These are phyloP conservation scores for Plasmodium sp. DNA, from an alignment of 169 alveolate genomes.

Conservation along the genomic window DNA sequence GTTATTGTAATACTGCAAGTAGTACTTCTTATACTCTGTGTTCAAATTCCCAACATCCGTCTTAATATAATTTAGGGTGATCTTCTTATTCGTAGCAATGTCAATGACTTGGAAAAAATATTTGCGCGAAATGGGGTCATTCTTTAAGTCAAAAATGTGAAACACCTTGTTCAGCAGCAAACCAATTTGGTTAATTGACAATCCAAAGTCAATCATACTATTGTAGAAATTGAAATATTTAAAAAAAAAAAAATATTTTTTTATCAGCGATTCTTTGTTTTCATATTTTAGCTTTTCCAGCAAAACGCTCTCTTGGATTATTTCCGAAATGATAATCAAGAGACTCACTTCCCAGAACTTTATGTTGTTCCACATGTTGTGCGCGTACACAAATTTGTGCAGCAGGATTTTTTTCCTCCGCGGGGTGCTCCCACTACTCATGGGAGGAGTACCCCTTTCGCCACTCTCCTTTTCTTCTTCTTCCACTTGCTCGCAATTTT, in stretches of 20 bases:
- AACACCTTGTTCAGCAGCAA: slow-evolving; percentile 36
- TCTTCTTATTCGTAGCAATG: slow-evolving; percentile 61
- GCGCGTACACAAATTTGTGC: slow-evolving; percentile 49
- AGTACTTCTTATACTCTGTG: slow-evolving; percentile 54
- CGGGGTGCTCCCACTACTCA: not conserved
- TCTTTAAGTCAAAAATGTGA: slow-evolving; percentile 50
- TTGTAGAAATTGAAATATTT: slow-evolving; percentile 53
- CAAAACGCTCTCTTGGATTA: slow-evolving; percentile 53
- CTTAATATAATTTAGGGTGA: slow-evolving; percentile 57
- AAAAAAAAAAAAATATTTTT: slow-evolving; percentile 61
- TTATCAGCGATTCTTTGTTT: slow-evolving; percentile 56
- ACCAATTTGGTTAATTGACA: slow-evolving; percentile 51
- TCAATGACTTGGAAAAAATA: slow-evolving; percentile 46
- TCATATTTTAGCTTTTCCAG: slow-evolving; percentile 55
- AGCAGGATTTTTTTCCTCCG: slow-evolving; percentile 13
- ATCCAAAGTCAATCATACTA: slow-evolving; percentile 57
- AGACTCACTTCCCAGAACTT: slow-evolving; percentile 63
- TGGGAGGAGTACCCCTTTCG: not conserved
- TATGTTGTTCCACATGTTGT: slow-evolving; percentile 48
- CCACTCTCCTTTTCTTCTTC: not conserved
- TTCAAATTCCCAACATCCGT: slow-evolving; percentile 31
- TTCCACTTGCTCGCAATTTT: not conserved
- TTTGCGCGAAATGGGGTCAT: slow-evolving; percentile 57
- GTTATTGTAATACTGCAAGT: slow-evolving; percentile 52
- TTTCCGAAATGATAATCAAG: slow-evolving; percentile 52